phyloP scores from a whole-genome alignment of 2,329 filamentous ascomycete genomes.

The Reticulascus tulasneorum region DNA sequence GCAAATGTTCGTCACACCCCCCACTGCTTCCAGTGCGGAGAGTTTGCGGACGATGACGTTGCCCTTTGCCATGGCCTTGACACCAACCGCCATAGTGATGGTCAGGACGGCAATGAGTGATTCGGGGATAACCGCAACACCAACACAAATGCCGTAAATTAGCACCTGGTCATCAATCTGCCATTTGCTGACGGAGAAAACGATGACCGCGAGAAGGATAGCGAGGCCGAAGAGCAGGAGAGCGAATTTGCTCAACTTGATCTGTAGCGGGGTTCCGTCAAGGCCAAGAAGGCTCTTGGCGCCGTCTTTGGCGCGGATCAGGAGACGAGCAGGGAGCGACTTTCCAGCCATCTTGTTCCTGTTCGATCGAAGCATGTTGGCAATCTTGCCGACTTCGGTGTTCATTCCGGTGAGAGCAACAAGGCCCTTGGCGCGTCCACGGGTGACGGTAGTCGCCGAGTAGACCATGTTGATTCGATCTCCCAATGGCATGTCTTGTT shows the following conservation, averaged over 20 bases:
- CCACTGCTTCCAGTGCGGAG: conserved; percentile 62
- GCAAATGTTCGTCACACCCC: conserved; percentile 67
- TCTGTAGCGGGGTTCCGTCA: conserved; percentile 78
- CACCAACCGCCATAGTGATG: conserved; percentile 66
- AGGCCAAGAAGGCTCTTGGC: conserved; percentile 55
- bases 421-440: conserved; percentile 65
- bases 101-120: conserved; percentile 67
- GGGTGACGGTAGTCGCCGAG: conserved; percentile 68
- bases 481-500: conserved; percentile 56
- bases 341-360: conserved; percentile 44
- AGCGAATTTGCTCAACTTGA: conserved; percentile 81
- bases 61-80: conserved; percentile 59
- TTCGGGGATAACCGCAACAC: conserved; percentile 62
- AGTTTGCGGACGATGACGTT: conserved; percentile 65
- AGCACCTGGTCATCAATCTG: conserved; percentile 52
- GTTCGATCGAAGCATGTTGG: conserved; percentile 61
- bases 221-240: conserved; percentile 74
- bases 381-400: conserved; percentile 73
- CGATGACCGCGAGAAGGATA: conserved; percentile 55
- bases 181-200: conserved; percentile 57
- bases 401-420: conserved; percentile 68
- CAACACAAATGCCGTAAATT: conserved; percentile 58
- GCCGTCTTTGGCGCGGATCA: conserved; percentile 37
- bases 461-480: conserved; percentile 70
- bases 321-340: conserved; percentile 33